A percentile compares a stretch with the other conserved stretches of the same genome.
phyloP scores from a whole-genome alignment of 2,329 filamentous ascomycete genomes.

The Fusarium aywerte region DNA sequence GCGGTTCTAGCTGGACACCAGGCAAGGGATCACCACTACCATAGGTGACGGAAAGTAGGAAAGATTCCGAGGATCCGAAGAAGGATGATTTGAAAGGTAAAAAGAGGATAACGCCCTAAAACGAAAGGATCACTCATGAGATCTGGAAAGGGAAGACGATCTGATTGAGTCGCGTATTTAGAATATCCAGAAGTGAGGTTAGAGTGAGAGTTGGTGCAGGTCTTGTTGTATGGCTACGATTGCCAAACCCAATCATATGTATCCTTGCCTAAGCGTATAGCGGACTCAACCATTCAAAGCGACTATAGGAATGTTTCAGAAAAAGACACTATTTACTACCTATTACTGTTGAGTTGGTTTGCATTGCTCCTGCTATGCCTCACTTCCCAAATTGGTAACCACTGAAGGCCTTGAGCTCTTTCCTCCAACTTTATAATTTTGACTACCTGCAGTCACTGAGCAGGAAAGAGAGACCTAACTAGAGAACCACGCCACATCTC shows the following conservation, averaged over 20 bases:
- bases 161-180: neutral
- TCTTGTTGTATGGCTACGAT: neutral
- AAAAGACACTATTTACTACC: neutral
- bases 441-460: too few relatives aligned
- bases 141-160: neutral
- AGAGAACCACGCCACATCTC: too few relatives aligned
- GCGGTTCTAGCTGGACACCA: slow-evolving; percentile 57
- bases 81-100: neutral
- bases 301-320: neutral
- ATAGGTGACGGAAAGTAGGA: slow-evolving; percentile 23
- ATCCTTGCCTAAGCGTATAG: neutral
- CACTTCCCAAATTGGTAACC: neutral
- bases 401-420: neutral
- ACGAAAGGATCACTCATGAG: neutral
- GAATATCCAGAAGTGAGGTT: neutral
- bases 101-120: neutral
- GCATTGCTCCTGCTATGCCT: neutral
- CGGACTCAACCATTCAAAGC: neutral
- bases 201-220: neutral
- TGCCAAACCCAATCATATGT: neutral
- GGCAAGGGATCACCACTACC: slow-evolving; percentile 57
- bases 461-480: neutral
- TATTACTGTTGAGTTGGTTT: neutral
- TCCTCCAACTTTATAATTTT: neutral
- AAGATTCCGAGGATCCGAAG: neutral